Evolutionary conservation across 148 eudicot species (phyloP), one percentile per base, ranked within the genome.

Genomic region (Silene uniflora): DNA sequence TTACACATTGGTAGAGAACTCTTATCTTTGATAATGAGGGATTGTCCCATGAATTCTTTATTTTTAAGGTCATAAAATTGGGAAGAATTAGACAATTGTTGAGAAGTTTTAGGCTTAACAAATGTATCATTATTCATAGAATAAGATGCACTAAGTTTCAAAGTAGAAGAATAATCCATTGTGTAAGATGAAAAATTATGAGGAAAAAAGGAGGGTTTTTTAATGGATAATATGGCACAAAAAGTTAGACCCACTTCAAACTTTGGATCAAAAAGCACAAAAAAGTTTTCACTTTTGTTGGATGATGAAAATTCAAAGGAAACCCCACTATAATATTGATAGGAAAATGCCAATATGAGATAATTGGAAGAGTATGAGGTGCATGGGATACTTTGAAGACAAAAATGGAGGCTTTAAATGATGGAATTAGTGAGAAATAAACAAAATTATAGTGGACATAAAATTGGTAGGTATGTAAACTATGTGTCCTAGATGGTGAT

Each of bases 81-180:
- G 17, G 55, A 8, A 32, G 64, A 29, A 55, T 39, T 9, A 46
- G 29, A 55, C 32, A 73, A 8, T 47, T 67, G 54, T 42, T 67
- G 72, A 7, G 58, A 63, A 14, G 47, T 5, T 63, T 70, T 80
- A 25, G 70, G 54, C 2, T 71, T 65, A 62, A 74, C 12, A 65
- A 71, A 42, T 9, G 73, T 46, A 3, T 72, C 79, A 75, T 24
- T 65, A 61, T 39, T 67, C 74, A 78, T 67, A 71, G 71, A 62
- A 75, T 71, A 52, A 66, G 58, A 78, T 35, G 72, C 9, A 58
- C 73, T 44, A 59, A 16, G 18, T 76, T 79, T 79, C 63, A 81
- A 27, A 55, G 84, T 79, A 79, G 78, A 79, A 79, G 78, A 81
- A 76, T 84, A 81, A 79, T 84, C 78, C 84, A 84, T 81, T 39